Conservation (phyloP, 805 yeast genomes). For the Wickerhamomyces tratensis region DNA sequence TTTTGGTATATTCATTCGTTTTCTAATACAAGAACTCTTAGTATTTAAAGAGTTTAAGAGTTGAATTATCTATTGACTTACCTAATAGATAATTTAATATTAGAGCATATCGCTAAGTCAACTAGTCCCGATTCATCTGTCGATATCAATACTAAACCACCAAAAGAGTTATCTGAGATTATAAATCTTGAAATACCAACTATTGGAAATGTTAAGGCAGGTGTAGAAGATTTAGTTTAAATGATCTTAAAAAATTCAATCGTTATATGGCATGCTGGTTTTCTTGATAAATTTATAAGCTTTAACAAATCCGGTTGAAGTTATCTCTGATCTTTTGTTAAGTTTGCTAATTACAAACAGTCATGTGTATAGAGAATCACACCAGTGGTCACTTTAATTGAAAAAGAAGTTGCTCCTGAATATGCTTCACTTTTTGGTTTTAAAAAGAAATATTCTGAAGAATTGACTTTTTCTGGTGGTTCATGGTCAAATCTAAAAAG, state of each 20-base stretch:
- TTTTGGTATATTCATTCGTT: too few relatives aligned
- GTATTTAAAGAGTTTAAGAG: slow-evolving; percentile 43
- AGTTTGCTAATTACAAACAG: slow-evolving; percentile 73
- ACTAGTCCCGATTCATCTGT: slow-evolving; percentile 36
- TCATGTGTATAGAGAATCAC: slow-evolving; percentile 80
- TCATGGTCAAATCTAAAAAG: slow-evolving; percentile 80
- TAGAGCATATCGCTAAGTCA: slow-evolving; percentile 40
- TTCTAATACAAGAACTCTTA: slow-evolving; percentile 20
- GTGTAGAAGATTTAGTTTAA: slow-evolving; percentile 41
- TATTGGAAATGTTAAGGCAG: slow-evolving; percentile 29
- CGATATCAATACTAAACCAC: slow-evolving; percentile 40
- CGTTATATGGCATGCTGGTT: slow-evolving; percentile 83
- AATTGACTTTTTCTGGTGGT: slow-evolving; percentile 81
- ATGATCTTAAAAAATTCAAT: slow-evolving; percentile 56
- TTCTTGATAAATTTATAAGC: slow-evolving; percentile 77
- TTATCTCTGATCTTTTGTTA: slow-evolving; percentile 59
- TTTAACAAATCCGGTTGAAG: slow-evolving; percentile 78
- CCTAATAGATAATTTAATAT: too few relatives aligned
- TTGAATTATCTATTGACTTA: slow-evolving; percentile 42
- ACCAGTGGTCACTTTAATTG: slow-evolving; percentile 70
- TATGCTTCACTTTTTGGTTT: slow-evolving; percentile 65
- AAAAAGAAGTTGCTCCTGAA: slow-evolving; percentile 53
- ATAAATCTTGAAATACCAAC: slow-evolving; percentile 27
- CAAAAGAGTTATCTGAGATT: slow-evolving; percentile 31
- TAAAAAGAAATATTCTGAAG: slow-evolving; percentile 51